phyloP scores from a whole-genome alignment of 768 basidiomycete species.

The Gautieria morchelliformis region DNA sequence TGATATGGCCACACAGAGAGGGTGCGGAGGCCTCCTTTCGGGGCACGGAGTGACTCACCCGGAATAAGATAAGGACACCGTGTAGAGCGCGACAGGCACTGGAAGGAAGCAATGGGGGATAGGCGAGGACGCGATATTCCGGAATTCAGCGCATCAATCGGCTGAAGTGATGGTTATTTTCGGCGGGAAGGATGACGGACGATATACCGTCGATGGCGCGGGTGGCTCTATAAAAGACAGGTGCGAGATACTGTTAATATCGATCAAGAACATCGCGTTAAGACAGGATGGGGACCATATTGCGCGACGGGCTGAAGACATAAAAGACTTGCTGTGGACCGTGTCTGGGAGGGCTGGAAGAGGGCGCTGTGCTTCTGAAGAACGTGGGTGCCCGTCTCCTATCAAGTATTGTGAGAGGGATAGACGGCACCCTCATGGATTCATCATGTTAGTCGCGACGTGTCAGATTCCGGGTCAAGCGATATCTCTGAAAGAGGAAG shows the following conservation, averaged over 20 bases:
- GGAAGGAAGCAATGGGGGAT: neutral
- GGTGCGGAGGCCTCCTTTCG: too few relatives aligned
- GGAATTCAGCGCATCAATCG: neutral
- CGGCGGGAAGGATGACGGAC: neutral
- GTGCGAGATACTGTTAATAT: too few relatives aligned
- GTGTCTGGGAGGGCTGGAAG: neutral
- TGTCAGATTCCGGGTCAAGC: neutral
- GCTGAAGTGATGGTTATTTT: neutral
- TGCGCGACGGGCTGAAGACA: neutral
- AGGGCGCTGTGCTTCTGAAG: neutral
- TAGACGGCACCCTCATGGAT: neutral
- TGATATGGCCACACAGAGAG: too few relatives aligned
- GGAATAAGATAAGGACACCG: too few relatives aligned
- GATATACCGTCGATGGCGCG: neutral
- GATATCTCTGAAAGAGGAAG: neutral
- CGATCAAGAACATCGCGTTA: too few relatives aligned
- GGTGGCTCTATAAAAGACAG: neutral
- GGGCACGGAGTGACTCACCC: too few relatives aligned
- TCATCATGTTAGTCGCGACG: neutral
- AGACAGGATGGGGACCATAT: too few relatives aligned
- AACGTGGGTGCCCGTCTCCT: neutral
- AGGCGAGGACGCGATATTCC: neutral
- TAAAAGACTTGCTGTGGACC: neutral
- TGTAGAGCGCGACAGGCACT: too few relatives aligned
- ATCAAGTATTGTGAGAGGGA: neutral